Conservation (phyloP, 805 yeast species). For the Zygoascus tannicola region DNA sequence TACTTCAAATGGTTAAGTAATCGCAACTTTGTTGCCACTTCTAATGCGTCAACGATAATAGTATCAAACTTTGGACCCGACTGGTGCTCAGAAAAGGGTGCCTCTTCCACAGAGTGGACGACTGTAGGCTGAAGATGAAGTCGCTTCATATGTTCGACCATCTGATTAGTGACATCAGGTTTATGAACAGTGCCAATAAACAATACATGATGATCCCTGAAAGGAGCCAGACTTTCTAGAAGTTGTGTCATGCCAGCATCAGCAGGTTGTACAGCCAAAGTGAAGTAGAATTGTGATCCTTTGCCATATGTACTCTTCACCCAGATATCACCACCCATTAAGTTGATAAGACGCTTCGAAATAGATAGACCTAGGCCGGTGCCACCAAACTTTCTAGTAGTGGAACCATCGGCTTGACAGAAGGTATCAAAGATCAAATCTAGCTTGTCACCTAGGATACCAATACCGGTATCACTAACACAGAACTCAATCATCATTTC, state of each 20-base stretch:
- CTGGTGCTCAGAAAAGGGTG: slow-evolving; percentile 35
- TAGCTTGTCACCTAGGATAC: slow-evolving; percentile 75
- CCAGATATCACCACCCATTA: slow-evolving; percentile 94
- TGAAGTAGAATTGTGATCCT: slow-evolving; percentile 78
- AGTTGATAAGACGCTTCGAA: slow-evolving; percentile 75
- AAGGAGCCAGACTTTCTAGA: slow-evolving; percentile 61
- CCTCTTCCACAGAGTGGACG: slow-evolving; percentile 48
- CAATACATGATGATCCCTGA: slow-evolving; percentile 58
- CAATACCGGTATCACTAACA: slow-evolving; percentile 86
- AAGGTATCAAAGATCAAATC: slow-evolving; percentile 83
- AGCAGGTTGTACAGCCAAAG: slow-evolving; percentile 71
- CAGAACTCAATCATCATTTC: slow-evolving; percentile 65
- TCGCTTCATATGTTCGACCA: slow-evolving; percentile 41
- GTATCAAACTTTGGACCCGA: slow-evolving; percentile 53
- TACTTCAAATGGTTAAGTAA: slow-evolving; percentile 69
- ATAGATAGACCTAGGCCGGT: slow-evolving; percentile 85
- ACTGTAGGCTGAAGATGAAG: slow-evolving; percentile 56
- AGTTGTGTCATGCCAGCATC: slow-evolving; percentile 50
- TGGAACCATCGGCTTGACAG: slow-evolving; percentile 90
- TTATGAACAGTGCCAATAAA: slow-evolving; percentile 61
- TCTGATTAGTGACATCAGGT: slow-evolving; percentile 39
- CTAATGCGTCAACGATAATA: slow-evolving; percentile 72
- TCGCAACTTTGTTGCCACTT: slow-evolving; percentile 61
- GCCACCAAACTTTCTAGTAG: slow-evolving; percentile 88
- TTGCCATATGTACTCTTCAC: slow-evolving; percentile 70